Conservation (phyloP, 495 filamentous ascomycete genomes). For the Aspergillus ellipticus region DNA sequence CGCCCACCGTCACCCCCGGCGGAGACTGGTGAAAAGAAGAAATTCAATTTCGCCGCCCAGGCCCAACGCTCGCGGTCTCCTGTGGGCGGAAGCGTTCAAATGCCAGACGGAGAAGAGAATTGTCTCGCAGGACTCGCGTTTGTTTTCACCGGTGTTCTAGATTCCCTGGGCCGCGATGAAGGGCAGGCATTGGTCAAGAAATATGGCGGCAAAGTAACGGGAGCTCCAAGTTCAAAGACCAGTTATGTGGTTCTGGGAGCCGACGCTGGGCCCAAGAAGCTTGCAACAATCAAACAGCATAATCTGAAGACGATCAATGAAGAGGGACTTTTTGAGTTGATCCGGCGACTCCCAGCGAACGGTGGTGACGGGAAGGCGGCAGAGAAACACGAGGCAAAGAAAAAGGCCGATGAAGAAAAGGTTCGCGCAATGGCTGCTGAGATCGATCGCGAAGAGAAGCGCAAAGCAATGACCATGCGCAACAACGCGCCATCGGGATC, state of each 20-base stretch:
- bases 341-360: slow-evolving; percentile 75
- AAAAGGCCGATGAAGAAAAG: slow-evolving; percentile 74
- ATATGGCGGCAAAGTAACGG: slow-evolving; percentile 87
- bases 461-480: slow-evolving; percentile 30
- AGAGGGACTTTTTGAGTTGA: slow-evolving; percentile 84
- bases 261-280: slow-evolving; percentile 91
- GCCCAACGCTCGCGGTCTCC: slow-evolving; percentile 54
- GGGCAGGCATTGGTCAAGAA: slow-evolving; percentile 84
- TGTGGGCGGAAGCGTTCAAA: slow-evolving; percentile 60
- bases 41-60: slow-evolving; percentile 66
- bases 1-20: slow-evolving; percentile 77
- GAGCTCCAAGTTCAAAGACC: slow-evolving; percentile 85
- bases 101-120: slow-evolving; percentile 81
- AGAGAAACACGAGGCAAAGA: slow-evolving; percentile 75
- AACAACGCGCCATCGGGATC: slow-evolving; percentile 13
- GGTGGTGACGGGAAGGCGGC: slow-evolving; percentile 88
- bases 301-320: slow-evolving; percentile 90
- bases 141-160: slow-evolving; percentile 91
- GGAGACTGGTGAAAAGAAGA: slow-evolving; percentile 52
- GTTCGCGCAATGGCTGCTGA: slow-evolving; percentile 70
- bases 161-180: slow-evolving; percentile 76
- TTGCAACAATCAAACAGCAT: slow-evolving; percentile 75
- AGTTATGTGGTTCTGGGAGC: slow-evolving; percentile 87
- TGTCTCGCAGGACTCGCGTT: slow-evolving; percentile 92
- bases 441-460: slow-evolving; percentile 65